Evolutionary conservation across 208 protist species (phyloP).

Genomic region (Porcisia hertigi): DNA sequence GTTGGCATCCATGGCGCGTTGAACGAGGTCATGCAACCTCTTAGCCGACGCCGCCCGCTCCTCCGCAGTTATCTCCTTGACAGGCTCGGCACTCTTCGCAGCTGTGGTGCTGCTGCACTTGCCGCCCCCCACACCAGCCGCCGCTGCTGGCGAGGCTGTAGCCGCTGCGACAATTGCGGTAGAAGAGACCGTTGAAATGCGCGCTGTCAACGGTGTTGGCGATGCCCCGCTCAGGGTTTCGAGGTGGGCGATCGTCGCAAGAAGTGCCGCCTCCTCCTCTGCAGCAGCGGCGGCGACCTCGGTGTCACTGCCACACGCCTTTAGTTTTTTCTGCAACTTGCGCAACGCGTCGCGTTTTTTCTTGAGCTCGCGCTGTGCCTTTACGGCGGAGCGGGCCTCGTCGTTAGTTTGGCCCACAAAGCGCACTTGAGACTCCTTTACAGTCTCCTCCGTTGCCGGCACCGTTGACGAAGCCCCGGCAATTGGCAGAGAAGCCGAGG

Average conservation of each 20-base stretch:
- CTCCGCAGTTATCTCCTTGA: conserved; percentile 27
- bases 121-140: not conserved
- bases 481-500: not conserved
- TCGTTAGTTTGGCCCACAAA: conserved; percentile 41
- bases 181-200: not conserved
- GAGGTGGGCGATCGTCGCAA: conserved; percentile 23
- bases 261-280: conserved; percentile 30
- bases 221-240: conserved; percentile 10
- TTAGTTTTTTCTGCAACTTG: conserved; percentile 58
- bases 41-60: conserved; percentile 28
- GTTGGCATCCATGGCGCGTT: conserved; percentile 33
- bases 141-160: not conserved
- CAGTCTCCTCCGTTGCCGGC: conserved; percentile 20
- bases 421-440: conserved; percentile 26
- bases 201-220: not conserved
- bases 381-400: conserved; percentile 37
- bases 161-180: conserved; percentile 14
- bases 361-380: conserved; percentile 63
- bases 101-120: not conserved
- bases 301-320: conserved; percentile 31
- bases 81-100: not conserved
- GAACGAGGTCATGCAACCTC: conserved; percentile 27
- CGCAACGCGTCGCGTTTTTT: conserved; percentile 56
- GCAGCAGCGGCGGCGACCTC: conserved; percentile 26
- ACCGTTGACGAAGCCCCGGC: not conserved